Conservation (phyloP, 192 early-diverging fungal species). For the Diversispora eburnea region DNA sequence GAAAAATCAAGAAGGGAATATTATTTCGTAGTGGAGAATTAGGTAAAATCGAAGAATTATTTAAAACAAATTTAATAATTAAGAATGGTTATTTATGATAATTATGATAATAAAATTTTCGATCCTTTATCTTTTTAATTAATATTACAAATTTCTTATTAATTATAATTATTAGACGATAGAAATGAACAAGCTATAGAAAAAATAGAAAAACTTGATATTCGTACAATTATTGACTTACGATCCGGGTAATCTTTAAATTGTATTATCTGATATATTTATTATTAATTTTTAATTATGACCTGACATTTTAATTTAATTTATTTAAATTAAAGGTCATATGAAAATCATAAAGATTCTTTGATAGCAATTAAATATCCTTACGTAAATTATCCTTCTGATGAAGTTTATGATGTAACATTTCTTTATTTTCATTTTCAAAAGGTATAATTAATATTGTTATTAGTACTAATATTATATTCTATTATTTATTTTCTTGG, state of each 20-base stretch:
- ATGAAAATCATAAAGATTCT: constrained; percentile 9
- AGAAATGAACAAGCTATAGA: background rate
- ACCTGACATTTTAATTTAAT: background rate
- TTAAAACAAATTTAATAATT: background rate
- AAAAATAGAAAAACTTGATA: constrained; percentile 4
- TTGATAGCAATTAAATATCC: constrained; percentile 32
- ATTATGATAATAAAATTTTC: no score
- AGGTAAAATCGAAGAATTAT: background rate
- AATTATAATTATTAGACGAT: background rate
- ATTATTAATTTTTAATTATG: background rate
- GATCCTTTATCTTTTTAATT: background rate
- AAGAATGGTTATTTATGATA: no score
- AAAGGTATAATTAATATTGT: constrained; percentile 20
- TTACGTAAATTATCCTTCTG: constrained; percentile 3
- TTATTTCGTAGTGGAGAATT: constrained; percentile 10
- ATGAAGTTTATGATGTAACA: constrained; percentile 23
- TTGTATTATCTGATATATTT: background rate
- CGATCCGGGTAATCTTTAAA: constrained; percentile 19
- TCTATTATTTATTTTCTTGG: background rate
- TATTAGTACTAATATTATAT: background rate
- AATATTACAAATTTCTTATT: background rate
- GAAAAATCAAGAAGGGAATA: background rate
- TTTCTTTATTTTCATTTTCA: background rate
- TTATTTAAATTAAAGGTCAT: constrained; percentile 1
- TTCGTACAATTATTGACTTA: constrained; percentile 30